Conservation (phyloP, 2,329 filamentous ascomycete species). For the Scedosporium minutisporum region DNA sequence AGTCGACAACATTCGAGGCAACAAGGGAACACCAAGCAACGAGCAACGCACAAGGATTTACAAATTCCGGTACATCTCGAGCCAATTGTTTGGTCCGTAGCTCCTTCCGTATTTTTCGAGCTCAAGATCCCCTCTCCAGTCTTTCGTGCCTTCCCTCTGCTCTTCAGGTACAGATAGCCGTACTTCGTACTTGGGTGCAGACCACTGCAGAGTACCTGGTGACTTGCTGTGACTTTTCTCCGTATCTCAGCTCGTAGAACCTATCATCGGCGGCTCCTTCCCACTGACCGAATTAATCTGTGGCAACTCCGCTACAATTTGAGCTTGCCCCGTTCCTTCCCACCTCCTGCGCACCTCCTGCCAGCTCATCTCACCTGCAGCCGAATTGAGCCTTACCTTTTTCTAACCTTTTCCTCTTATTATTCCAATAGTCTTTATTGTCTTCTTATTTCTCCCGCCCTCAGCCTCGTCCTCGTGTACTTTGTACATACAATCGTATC, state of each 20-base stretch:
- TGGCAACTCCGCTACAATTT: neutral
- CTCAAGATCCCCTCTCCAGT: neutral
- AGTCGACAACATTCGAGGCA: neutral
- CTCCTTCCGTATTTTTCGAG: neutral
- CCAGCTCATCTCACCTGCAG: neutral
- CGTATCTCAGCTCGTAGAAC: neutral
- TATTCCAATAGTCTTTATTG: neutral
- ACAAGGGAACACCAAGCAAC: neutral
- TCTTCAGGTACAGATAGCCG: neutral
- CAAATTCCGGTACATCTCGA: neutral
- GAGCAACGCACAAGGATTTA: neutral
- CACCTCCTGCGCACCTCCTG: neutral
- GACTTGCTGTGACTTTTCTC: neutral
- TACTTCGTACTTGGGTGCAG: neutral
- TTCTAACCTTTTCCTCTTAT: neutral
- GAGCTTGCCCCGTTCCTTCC: neutral
- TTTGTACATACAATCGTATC: neutral
- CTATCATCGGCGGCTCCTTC: neutral
- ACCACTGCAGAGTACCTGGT: neutral
- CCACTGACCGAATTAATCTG: neutral
- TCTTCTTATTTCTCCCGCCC: neutral
- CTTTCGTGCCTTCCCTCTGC: neutral
- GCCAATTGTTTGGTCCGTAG: neutral
- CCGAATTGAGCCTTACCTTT: conserved; percentile 1
- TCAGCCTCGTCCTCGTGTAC: neutral